Conservation (phyloP, 352 stramenopile species). For the Blastocystis sp. region DNA sequence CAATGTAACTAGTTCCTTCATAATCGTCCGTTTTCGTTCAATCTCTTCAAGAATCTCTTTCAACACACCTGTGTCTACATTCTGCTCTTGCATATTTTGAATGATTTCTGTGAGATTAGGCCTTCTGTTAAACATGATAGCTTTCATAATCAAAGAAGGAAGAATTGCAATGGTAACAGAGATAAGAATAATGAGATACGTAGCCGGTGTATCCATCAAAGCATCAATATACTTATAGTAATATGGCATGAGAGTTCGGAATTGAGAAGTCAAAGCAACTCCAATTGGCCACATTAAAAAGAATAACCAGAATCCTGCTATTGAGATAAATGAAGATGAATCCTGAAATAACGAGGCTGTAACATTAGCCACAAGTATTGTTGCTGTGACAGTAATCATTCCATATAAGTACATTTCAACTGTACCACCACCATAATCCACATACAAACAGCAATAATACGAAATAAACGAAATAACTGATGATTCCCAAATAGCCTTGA, state of each 20-base stretch:
- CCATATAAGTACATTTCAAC: constrained; percentile 3
- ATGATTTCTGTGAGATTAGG: not conserved
- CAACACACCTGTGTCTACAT: not conserved
- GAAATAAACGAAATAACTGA: not conserved
- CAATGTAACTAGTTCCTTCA: constrained; percentile 3
- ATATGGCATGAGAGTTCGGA: not conserved
- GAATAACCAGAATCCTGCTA: not conserved
- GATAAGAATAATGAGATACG: constrained; percentile 14
- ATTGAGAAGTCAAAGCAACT: not conserved
- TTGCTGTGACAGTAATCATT: not conserved
- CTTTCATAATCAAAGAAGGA: not conserved
- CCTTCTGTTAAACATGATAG: not conserved
- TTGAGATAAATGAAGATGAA: not conserved
- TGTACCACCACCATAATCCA: not conserved
- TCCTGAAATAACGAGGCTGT: not conserved
- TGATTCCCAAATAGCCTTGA: not conserved
- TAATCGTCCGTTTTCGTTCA: not conserved
- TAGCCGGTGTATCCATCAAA: not conserved
- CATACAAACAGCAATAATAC: not conserved
- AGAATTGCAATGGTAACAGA: not conserved
- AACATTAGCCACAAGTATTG: constrained; percentile 4
- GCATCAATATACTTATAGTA: not conserved
- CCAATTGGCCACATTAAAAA: constrained; percentile 1
- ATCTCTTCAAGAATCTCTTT: not conserved
- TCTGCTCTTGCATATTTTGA: not conserved